Base-by-base conservation (phyloP, 2,329 filamentous ascomycete genomes). In the Fusarium sp. region DNA sequence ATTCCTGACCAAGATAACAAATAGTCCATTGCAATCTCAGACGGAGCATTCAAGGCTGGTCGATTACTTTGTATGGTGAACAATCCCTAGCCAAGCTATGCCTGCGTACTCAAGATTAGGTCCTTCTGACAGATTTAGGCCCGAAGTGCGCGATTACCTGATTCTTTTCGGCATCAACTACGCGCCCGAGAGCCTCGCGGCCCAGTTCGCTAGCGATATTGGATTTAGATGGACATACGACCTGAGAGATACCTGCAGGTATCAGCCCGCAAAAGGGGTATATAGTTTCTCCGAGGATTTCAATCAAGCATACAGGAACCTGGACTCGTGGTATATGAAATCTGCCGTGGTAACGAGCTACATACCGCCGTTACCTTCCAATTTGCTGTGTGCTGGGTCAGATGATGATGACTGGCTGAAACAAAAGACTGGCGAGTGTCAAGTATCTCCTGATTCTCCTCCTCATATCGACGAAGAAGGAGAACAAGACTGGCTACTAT, bases 41-140 rank as follows among this genome's bases (percentile, higher is more conserved):
- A 33, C 24, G 5, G 22, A n/a, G 0, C 47, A 49, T 3, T 9
- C 47, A 49, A 49, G 47, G 2, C 47, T 49, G 7, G 15, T 49
- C 1, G 28, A 49, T 13, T 49, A 33, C 47, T 49, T 49, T 1
- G 47, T 49, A 33, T 49, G 28, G 28, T 49, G 5, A 49, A 7
- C 3, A n/a, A 13, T 1, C 22, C 28, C 10, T 0, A 22, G 20
- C 45, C 14, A n/a, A 5, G 17, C 11, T 9, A 5, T 20, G 0
- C 14, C 6, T 17, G 5, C 9, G 31, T 3, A 3, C 26, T n/a
- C 1, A 17, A 13, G 20, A n/a, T 2, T 0, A 17, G 20, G 14
- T 49, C 28, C 14, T 6, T 48, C 45, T 49, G 14, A 49, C 28
- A n/a, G 5, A 15, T 2, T 0, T 17, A 49, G 47, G 47, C 47